Conservation (phyloP, 1,284 basidiomycete species). For the Ganoderma boninense region DNA sequence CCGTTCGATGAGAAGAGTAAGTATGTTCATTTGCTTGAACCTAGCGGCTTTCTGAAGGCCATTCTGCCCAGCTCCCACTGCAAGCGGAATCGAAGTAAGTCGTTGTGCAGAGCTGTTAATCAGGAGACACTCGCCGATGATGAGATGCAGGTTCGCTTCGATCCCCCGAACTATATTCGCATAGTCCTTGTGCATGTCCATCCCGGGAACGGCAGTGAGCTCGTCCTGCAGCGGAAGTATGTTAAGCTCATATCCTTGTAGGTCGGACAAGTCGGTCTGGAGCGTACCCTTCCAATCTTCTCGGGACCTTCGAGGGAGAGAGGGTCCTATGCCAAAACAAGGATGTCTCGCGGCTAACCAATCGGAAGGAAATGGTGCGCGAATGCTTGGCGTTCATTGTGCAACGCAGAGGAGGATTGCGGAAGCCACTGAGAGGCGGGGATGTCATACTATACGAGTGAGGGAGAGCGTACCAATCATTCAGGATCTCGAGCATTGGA, state of each 20-base stretch:
- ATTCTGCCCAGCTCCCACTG: slow-evolving; percentile 63
- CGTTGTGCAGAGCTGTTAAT: neutral
- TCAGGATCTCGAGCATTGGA: too few relatives aligned
- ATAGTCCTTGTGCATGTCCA: slow-evolving; percentile 24
- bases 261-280: slow-evolving; percentile 39
- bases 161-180: slow-evolving; percentile 25
- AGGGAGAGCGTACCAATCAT: neutral
- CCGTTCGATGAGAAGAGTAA: slow-evolving; percentile 56
- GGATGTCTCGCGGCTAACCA: slow-evolving; percentile 63
- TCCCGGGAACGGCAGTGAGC: slow-evolving; percentile 21
- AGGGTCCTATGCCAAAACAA: slow-evolving; percentile 69
- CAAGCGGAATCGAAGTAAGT: neutral
- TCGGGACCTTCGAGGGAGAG: slow-evolving; percentile 58
- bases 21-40: slow-evolving; percentile 58
- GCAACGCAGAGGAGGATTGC: slow-evolving; percentile 47
- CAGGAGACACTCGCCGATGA: slow-evolving; percentile 37
- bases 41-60: slow-evolving; percentile 60
- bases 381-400: slow-evolving; percentile 44
- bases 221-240: slow-evolving; percentile 27
- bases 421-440: slow-evolving; percentile 54
- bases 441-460: neutral
- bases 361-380: slow-evolving; percentile 50
- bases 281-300: slow-evolving; percentile 43
- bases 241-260: slow-evolving; percentile 40
- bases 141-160: slow-evolving; percentile 27